These are phyloP conservation scores for Puccinia sorghi DNA, from an alignment of 1,284 basidiomycete species.

Conservation along the genomic window DNA sequence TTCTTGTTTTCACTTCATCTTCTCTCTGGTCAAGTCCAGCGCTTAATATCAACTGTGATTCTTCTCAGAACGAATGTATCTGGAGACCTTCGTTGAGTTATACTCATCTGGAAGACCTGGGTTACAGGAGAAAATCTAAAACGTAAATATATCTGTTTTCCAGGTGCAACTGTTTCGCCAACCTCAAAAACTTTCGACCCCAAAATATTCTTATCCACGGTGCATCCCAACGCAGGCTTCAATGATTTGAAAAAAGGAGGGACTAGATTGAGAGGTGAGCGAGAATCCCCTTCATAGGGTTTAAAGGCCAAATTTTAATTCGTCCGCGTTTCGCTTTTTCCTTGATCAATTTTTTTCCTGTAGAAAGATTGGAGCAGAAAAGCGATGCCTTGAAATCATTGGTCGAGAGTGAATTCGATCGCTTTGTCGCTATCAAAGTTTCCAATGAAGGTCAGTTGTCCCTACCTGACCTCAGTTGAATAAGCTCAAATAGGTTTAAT, in stretches of 20 bases:
- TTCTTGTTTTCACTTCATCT: slow-evolving; percentile 29
- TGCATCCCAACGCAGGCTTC: slow-evolving; percentile 94
- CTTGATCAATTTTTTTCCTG: neutral
- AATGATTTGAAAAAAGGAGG: slow-evolving; percentile 78
- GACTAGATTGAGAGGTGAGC: slow-evolving; percentile 52
- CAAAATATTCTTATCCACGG: slow-evolving; percentile 83
- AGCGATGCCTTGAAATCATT: slow-evolving; percentile 90
- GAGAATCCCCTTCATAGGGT: slow-evolving; percentile 56
- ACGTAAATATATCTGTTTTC: slow-evolving; percentile 50
- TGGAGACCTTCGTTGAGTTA: slow-evolving; percentile 35
- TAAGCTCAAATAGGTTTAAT: neutral
- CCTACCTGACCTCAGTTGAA: neutral
- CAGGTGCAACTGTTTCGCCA: slow-evolving; percentile 65
- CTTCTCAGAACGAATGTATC: slow-evolving; percentile 35
- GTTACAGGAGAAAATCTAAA: neutral
- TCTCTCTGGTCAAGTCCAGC: neutral
- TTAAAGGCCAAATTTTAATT: slow-evolving; percentile 57
- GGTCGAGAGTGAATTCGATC: slow-evolving; percentile 97
- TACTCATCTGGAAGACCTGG: neutral
- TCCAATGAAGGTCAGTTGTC: slow-evolving; percentile 72
- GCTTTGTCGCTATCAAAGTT: slow-evolving; percentile 95
- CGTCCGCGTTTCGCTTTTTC: neutral
- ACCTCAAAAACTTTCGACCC: slow-evolving; percentile 95
- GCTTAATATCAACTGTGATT: neutral
- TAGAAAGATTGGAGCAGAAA: slow-evolving; percentile 75